Evolutionary conservation across 257 asterid species (phyloP).

Genomic region (Cordia subcordata): DNA sequence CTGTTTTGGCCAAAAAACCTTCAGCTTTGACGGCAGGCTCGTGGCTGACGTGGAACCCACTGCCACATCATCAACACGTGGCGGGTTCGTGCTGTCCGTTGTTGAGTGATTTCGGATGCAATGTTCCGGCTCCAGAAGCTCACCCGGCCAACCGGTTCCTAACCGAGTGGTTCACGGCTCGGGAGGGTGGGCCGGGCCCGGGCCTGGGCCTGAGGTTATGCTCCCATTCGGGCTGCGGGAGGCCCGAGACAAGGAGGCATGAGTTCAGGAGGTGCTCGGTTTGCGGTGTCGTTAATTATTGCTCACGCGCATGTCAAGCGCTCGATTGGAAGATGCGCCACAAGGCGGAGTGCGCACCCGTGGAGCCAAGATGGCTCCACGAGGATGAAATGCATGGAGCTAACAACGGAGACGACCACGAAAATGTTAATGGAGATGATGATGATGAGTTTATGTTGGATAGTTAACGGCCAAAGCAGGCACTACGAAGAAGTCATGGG

Average conservation of each 20-base stretch:
- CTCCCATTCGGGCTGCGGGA: slow-evolving; percentile 80
- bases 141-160: slow-evolving; percentile 73
- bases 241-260: slow-evolving; percentile 81
- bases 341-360: slow-evolving; percentile 20
- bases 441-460: slow-evolving; percentile 8
- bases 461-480: slow-evolving; percentile 3
- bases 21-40: slow-evolving; percentile 43
- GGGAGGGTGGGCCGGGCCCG: slow-evolving; percentile 30
- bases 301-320: slow-evolving; percentile 31
- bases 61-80: slow-evolving; percentile 31
- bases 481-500: slow-evolving; percentile 49
- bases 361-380: slow-evolving; percentile 26
- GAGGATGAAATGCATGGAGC: slow-evolving; percentile 2
- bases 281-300: slow-evolving; percentile 20
- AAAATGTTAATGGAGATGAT: neutral
- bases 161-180: slow-evolving; percentile 61
- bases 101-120: slow-evolving; percentile 88
- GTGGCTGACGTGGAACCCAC: slow-evolving; percentile 58
- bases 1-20: slow-evolving; percentile 39
- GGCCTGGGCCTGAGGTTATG: slow-evolving; percentile 78
- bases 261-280: slow-evolving; percentile 85
- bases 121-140: slow-evolving; percentile 74
- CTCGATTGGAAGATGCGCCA: slow-evolving; percentile 27
- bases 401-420: neutral
- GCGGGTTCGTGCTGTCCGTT: slow-evolving; percentile 52